A percentile compares a stretch with the other conserved stretches of the same genome.
Evolutionary conservation across 2,329 filamentous ascomycete genomes (phyloP).

Genomic region (Rutstroemia sp.): DNA sequence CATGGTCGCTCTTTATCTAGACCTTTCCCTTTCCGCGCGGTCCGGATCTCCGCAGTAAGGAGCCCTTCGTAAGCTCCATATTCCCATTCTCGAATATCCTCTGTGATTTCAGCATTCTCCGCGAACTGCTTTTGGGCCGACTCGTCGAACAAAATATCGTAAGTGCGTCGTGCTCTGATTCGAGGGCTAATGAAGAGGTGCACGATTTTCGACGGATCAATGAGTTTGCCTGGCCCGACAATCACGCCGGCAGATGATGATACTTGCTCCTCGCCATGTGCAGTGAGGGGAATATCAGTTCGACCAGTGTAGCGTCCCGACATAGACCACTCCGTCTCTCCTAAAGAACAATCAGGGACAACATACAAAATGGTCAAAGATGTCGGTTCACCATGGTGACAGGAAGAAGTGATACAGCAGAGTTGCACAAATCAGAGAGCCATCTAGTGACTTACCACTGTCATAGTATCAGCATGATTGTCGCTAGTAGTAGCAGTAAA

Average conservation of each 20-base stretch:
- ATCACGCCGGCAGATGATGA: conserved; percentile 33
- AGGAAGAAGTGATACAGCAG: neutral
- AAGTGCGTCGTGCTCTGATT: conserved; percentile 38
- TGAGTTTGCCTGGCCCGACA: conserved; percentile 39
- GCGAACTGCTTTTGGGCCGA: conserved; percentile 16
- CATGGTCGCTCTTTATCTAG: conserved; percentile 38
- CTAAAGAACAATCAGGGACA: conserved; percentile 19
- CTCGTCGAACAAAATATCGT: conserved; percentile 36
- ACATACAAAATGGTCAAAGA: too few species aligned
- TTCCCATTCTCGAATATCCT: conserved; percentile 43
- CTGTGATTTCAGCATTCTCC: conserved; percentile 30
- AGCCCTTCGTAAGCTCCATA: conserved; percentile 44
- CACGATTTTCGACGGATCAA: conserved; percentile 39
- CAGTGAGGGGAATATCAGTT: conserved; percentile 35
- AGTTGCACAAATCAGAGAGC: neutral
- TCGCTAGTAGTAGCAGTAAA: neutral
- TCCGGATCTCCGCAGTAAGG: conserved; percentile 36
- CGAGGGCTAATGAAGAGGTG: conserved; percentile 41
- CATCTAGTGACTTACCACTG: conserved; percentile 7
- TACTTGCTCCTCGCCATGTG: conserved; percentile 37
- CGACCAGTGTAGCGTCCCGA: conserved; percentile 38
- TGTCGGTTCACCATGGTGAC: neutral
- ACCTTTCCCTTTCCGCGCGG: conserved; percentile 31
- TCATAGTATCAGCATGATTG: neutral
- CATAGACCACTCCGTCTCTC: conserved; percentile 41